Conservation (phyloP, 805 yeast species). For the Sugiyamaella qingdaonensis region DNA sequence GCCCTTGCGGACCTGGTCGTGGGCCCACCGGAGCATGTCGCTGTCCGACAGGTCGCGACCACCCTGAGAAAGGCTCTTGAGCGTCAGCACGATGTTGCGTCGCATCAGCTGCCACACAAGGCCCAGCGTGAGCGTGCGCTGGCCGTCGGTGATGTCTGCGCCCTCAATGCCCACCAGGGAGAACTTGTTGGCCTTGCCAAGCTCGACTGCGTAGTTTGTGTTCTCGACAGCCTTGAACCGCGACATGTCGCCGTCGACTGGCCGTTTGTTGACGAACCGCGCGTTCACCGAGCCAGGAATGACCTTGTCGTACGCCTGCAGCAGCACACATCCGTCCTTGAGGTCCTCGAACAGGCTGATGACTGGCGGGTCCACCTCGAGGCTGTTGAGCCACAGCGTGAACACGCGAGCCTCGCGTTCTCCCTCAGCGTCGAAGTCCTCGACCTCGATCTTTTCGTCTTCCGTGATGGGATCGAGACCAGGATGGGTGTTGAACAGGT, state of each 20-base stretch:
- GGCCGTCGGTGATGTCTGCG: slow-evolving; percentile 93
- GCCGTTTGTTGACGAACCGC: slow-evolving; percentile 78
- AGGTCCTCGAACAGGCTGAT: slow-evolving; percentile 88
- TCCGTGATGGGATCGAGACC: slow-evolving; percentile 90
- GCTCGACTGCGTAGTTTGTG: slow-evolving; percentile 96
- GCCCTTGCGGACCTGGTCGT: slow-evolving; percentile 76
- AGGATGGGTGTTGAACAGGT: slow-evolving; percentile 92
- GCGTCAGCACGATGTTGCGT: slow-evolving; percentile 83
- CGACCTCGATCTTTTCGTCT: slow-evolving; percentile 92
- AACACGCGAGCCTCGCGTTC: slow-evolving; percentile 99
- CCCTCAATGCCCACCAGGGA: slow-evolving; percentile 98
- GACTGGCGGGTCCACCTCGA: slow-evolving; percentile 94
- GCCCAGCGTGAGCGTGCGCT: slow-evolving; percentile 81
- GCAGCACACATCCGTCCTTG: slow-evolving; percentile 82
- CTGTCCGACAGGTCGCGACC: slow-evolving; percentile 76
- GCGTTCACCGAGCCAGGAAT: slow-evolving; percentile 85
- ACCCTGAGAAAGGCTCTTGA: slow-evolving; percentile 68
- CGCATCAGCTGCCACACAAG: slow-evolving; percentile 99
- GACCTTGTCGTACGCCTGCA: slow-evolving; percentile 94
- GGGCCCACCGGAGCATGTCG: slow-evolving; percentile 94
- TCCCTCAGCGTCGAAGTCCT: slow-evolving; percentile 98
- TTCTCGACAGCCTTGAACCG: slow-evolving; percentile 95
- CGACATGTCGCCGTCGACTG: slow-evolving; percentile 73
- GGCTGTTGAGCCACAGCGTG: slow-evolving; percentile 93
- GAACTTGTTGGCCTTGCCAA: slow-evolving; percentile 88